A percentile compares a stretch with the other conserved stretches of the same genome.
Conservation (phyloP, 441 rosid genomes). For the Croton laevigatus region DNA sequence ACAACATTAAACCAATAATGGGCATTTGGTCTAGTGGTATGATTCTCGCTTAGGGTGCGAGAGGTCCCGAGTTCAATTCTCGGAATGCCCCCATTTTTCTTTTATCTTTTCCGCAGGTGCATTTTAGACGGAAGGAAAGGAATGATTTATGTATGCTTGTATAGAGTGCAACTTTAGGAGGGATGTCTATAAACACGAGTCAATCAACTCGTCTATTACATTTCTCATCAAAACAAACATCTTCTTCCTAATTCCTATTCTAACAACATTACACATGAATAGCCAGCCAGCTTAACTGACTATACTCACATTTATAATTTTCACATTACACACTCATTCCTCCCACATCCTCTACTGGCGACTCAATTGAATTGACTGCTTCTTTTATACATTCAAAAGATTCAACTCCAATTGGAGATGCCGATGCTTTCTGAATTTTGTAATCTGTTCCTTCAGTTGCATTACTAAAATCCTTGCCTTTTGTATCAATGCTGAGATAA, state of each 20-base stretch:
- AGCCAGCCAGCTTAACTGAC: not conserved
- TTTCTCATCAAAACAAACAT: not conserved
- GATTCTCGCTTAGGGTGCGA: conserved; percentile 63
- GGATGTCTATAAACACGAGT: conserved; percentile 16
- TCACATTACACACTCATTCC: conserved; percentile 9
- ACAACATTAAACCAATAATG: too few species aligned
- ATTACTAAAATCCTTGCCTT: conserved; percentile 39
- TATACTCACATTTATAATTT: not conserved
- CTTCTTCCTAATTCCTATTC: conserved; percentile 15
- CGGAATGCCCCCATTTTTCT: conserved; percentile 36
- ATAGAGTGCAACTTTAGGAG: too few species aligned
- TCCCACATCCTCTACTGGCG: conserved; percentile 20
- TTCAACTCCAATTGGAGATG: conserved; percentile 32
- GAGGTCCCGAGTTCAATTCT: conserved; percentile 60
- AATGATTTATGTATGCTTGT: too few species aligned
- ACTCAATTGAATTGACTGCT: conserved; percentile 15
- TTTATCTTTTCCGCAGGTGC: too few species aligned
- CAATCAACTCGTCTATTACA: conserved; percentile 21
- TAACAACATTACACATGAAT: not conserved
- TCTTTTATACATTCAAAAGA: conserved; percentile 22
- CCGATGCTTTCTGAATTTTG: conserved; percentile 25
- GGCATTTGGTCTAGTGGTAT: conserved; percentile 65
- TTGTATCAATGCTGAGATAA: conserved; percentile 47
- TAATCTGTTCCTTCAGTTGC: conserved; percentile 27
- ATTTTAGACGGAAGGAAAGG: too few species aligned